Evolutionary conservation across 2,329 filamentous ascomycete genomes (phyloP), one percentile per base, ranked within the genome.

Genomic region (Seiridium unicorne): DNA sequence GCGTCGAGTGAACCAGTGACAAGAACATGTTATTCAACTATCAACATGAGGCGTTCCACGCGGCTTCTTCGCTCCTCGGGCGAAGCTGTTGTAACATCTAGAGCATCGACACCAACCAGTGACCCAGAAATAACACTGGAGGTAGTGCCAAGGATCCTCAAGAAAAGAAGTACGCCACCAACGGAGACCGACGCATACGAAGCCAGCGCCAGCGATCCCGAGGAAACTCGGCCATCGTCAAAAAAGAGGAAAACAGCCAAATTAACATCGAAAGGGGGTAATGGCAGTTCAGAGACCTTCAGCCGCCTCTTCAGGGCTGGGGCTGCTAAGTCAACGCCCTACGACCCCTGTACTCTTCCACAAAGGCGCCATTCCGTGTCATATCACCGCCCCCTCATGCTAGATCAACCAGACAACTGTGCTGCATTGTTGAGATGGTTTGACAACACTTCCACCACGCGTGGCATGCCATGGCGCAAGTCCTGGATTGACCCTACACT

Each of bases 391-490:
- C 82, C 83, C 0, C 71, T 81, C 4, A 73, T 86, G 3, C 74
- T 86, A 2, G 71, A 77, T 60, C 76, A 72, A 18, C 62, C 63
- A 3, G 46, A 68, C 1, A 66, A 71, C 13, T 76, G 79, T 1
- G 63, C 65, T 1, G 63, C 74, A 4, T 75, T 86, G 1, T 76
- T 86, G 1, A 38, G 65, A 13, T 86, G 83, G 83, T 86, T 84
- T 65, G 80, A 83, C 63, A 62, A 72, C 4, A 77, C 80, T 42
- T 78, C 77, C 66, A 68, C 73, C 10, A 62, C 72, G 1, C 82
- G 83, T n/a, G 71, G 74, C 10, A 86, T 86, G 83, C 83, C 83
- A 2, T 86, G 83, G 83, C 81, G 86, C 36, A 84, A 86, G 64
- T 62, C 77, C 2, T 89, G 84, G 83, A 74, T 84, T 57, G 73